Conservation (phyloP, 2,329 filamentous ascomycete species). For the Fulvia fulva region DNA sequence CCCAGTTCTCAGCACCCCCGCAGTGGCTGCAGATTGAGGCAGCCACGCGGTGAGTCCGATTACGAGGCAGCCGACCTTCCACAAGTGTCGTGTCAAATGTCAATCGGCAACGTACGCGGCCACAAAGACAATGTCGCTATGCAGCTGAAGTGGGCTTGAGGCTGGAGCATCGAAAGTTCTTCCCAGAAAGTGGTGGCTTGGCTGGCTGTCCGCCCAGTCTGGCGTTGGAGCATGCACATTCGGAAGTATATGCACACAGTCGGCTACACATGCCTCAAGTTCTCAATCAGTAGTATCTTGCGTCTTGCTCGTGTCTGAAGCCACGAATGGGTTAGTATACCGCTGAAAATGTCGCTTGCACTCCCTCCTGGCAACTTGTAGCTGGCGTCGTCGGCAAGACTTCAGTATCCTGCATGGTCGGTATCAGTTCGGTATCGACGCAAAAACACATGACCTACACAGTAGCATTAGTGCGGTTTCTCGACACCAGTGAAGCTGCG, state of each 20-base stretch:
- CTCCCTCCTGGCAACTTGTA: no score
- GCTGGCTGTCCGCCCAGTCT: neutral
- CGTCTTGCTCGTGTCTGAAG: no score
- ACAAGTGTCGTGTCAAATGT: neutral
- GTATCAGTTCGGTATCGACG: no score
- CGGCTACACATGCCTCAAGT: neutral
- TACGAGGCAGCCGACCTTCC: neutral
- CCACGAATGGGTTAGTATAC: no score
- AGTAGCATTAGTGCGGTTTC: no score
- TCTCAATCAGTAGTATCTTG: neutral
- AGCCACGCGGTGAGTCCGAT: neutral
- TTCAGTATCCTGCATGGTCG: no score
- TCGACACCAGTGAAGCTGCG: no score
- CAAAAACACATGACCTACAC: no score
- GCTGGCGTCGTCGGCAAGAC: no score
- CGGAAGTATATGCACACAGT: neutral
- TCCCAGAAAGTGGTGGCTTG: neutral
- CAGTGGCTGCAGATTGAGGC: neutral
- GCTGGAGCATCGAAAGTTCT: neutral
- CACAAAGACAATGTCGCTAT: neutral
- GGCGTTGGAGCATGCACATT: neutral
- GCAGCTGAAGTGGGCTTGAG: neutral
- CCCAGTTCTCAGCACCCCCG: neutral
- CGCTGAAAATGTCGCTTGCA: no score
- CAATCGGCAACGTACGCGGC: neutral